Percentiles rank a stretch among this genome's conserved stretches.
Conservation (phyloP, 176 grass and related monocot species). For the Avena atlantica region DNA sequence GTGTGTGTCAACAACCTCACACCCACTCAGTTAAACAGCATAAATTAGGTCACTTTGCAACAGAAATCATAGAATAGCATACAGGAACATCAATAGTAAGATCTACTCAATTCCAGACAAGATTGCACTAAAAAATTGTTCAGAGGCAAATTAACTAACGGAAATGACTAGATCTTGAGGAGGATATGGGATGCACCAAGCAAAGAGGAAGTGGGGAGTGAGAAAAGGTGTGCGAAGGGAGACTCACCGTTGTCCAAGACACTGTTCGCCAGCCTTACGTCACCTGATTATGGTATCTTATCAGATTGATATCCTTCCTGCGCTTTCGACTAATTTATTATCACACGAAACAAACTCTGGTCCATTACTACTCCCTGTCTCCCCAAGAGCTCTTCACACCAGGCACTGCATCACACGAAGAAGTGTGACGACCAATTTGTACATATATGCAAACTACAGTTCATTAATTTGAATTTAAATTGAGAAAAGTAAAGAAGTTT, state of each 20-base stretch:
- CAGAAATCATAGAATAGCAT: neutral
- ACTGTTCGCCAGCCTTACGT: neutral
- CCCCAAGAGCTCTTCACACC: neutral
- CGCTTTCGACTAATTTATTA: neutral
- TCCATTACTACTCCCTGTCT: neutral
- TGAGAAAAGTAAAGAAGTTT: neutral
- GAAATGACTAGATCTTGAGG: neutral
- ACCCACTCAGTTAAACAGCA: neutral
- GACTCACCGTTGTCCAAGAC: neutral
- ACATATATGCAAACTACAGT: neutral
- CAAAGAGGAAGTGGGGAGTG: neutral
- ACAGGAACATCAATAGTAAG: neutral
- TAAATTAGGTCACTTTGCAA: conserved; percentile 7
- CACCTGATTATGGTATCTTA: neutral
- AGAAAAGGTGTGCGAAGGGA: conserved; percentile 5
- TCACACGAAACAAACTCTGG: neutral
- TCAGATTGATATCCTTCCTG: conserved; percentile 1
- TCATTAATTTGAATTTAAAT: neutral
- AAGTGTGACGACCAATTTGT: neutral
- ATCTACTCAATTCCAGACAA: neutral
- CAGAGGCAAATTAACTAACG: neutral
- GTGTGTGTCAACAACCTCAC: neutral
- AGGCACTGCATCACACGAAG: neutral
- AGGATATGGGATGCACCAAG: neutral
- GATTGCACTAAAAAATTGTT: neutral